Percentiles rank a stretch among this genome's conserved stretches.
Evolutionary conservation across 371 early-diverging fungal species (phyloP).

Genomic region (Mortierella sp.): DNA sequence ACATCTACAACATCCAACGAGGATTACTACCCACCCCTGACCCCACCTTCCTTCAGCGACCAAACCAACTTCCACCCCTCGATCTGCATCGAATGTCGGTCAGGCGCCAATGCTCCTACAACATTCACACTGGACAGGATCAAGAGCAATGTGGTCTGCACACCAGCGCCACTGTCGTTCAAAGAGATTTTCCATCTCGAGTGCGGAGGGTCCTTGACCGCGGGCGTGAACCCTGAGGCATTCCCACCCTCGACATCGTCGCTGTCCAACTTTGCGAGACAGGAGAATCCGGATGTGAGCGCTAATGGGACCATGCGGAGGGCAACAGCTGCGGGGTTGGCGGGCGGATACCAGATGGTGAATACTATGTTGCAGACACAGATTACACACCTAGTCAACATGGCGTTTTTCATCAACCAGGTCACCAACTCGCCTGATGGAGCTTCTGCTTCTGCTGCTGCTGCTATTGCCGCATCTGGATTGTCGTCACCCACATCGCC

Average conservation of each 20-base stretch:
- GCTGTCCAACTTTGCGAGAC: slow-evolving; percentile 32
- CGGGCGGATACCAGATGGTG: slow-evolving; percentile 20
- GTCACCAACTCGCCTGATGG: slow-evolving; percentile 38
- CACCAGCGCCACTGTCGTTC: slow-evolving; percentile 35
- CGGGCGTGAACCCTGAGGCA: slow-evolving; percentile 29
- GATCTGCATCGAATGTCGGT: slow-evolving; percentile 74
- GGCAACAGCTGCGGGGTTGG: slow-evolving; percentile 33
- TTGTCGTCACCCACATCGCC: background rate
- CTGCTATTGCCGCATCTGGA: background rate
- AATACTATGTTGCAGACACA: slow-evolving; percentile 30
- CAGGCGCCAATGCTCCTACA: slow-evolving; percentile 68
- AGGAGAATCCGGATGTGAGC: slow-evolving; percentile 19
- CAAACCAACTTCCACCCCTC: slow-evolving; percentile 67
- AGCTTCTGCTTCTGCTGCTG: background rate
- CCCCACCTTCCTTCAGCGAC: slow-evolving; percentile 52
- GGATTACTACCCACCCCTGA: slow-evolving; percentile 46
- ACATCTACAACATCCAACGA: background rate
- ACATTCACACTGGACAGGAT: slow-evolving; percentile 61
- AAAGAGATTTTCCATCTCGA: slow-evolving; percentile 74
- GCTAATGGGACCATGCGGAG: slow-evolving; percentile 38
- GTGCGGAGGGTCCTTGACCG: slow-evolving; percentile 41
- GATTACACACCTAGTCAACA: slow-evolving; percentile 42
- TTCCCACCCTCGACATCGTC: slow-evolving; percentile 55
- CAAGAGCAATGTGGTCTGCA: slow-evolving; percentile 25
- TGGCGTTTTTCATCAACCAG: slow-evolving; percentile 61